A percentile compares a stretch with the other conserved stretches of the same genome.
Conservation (phyloP, 2,329 filamentous ascomycete genomes). For the Fusarium pseudograminearum region DNA sequence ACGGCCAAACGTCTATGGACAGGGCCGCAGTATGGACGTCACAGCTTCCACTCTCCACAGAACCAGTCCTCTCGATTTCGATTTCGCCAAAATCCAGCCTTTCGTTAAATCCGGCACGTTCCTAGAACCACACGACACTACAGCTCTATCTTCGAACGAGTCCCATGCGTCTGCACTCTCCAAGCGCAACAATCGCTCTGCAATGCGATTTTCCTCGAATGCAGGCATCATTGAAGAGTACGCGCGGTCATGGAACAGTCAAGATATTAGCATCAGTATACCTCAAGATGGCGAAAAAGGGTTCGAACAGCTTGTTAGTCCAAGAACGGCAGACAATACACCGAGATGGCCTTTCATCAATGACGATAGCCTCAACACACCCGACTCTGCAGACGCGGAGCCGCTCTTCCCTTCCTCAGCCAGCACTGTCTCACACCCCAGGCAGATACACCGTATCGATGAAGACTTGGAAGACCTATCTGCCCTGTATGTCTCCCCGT, state of each 20-base stretch:
- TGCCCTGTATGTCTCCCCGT: constrained; percentile 1
- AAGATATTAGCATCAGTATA: not conserved
- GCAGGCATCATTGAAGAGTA: constrained; percentile 33
- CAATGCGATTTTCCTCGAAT: constrained; percentile 22
- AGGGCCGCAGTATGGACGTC: constrained; percentile 17
- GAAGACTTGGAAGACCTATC: constrained; percentile 11
- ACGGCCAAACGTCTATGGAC: not conserved
- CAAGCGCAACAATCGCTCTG: not conserved
- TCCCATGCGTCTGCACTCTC: not conserved
- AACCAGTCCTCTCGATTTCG: constrained; percentile 29
- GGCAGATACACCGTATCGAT: constrained; percentile 7
- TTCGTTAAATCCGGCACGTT: not conserved
- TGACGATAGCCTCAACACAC: constrained; percentile 20
- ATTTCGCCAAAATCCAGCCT: constrained; percentile 21
- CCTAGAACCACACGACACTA: not conserved
- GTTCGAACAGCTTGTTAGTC: not conserved
- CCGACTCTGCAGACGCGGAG: not conserved
- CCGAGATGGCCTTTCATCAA: constrained; percentile 36
- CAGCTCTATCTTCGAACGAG: not conserved
- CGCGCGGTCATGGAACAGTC: constrained; percentile 17
- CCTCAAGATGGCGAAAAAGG: not conserved
- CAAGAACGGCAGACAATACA: not conserved
- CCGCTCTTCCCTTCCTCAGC: not conserved
- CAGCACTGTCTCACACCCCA: not conserved
- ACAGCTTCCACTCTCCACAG: constrained; percentile 30